Base-by-base conservation (phyloP, 2,329 filamentous ascomycete species). In the Beauveria brongniartii region DNA sequence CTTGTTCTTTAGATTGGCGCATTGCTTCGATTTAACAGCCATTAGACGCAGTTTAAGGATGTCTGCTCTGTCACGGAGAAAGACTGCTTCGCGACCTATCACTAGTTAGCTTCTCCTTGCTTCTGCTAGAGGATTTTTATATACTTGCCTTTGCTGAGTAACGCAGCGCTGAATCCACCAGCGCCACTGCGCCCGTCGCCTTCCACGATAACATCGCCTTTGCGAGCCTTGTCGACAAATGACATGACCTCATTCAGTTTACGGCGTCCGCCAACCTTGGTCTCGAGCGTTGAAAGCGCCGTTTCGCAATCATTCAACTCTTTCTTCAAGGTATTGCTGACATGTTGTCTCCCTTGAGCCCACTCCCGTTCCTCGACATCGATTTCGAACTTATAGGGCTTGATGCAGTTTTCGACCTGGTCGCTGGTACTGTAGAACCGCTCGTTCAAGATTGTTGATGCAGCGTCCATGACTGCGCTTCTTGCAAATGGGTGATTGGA, bases 331-430 rank as follows among this genome's bases (percentile, higher is more conserved):
- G 94, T 86, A 9, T 80, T 82, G 44, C 85, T 82, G 1, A 93
- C 88, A 67, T 95, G 94, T 51, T 96, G 92, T 56, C 93, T 82
- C 0, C 92, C 92, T 63, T 89, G 85, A 3, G 80, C 74, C 94
- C 94, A 99, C 72, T 99, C 95, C 8, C 86, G 81, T 44, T 92
- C 90, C 69, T 96, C 91, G 50, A 99, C 87, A 68, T 99, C 94
- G 62, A 99, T 96, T 64, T 97, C 92, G 67, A 93, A 97, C 72
- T 99, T 99, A 79, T 93, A 99, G 0, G 95, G 94, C 74, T 99
- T 99, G 75, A 99, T 95, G 71, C 93, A 99, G 71, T 97, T 97
- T 74, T 99, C 94, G 1, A 99, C 90, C 75, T 97, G 94, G 69
- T 99, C 95, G 64, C 90, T 94, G 1, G 95, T 99, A 74, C 93